Evolutionary conservation across 768 basidiomycete species (phyloP).

Genomic region (Dendrothele bispora): DNA sequence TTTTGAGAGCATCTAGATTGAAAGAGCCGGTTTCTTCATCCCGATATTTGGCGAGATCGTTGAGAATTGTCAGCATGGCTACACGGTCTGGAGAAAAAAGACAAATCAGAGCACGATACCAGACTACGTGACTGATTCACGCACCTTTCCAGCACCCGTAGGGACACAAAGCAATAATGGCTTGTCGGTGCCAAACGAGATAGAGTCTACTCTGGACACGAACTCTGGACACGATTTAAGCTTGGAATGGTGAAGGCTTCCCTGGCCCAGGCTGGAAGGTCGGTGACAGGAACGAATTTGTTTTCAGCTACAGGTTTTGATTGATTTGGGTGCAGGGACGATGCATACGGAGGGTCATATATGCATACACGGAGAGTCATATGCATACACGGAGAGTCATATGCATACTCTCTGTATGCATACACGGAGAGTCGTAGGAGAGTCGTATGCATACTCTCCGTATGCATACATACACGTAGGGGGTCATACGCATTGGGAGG

Average conservation of each 20-base stretch:
- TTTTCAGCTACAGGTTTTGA: conserved; percentile 57
- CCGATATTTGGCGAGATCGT: conserved; percentile 87
- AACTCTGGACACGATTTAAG: conserved; percentile 92
- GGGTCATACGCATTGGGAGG: too few relatives aligned
- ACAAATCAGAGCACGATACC: conserved; percentile 15
- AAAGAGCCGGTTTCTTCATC: too few relatives aligned
- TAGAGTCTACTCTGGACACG: conserved; percentile 85
- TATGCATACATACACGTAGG: too few relatives aligned
- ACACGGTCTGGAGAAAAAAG: conserved; percentile 73
- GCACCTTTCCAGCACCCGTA: conserved; percentile 96
- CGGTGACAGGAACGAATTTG: conserved; percentile 70
- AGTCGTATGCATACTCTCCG: too few relatives aligned
- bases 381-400: too few relatives aligned
- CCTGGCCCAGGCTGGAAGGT: conserved; percentile 83
- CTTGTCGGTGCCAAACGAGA: conserved; percentile 94
- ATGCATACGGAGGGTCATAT: too few relatives aligned
- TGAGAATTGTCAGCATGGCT: conserved; percentile 92
- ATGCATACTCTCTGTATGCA: too few relatives aligned
- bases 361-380: too few relatives aligned
- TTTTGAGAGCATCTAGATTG: conserved; percentile 92
- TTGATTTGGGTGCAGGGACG: too few relatives aligned
- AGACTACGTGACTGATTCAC: conserved; percentile 17
- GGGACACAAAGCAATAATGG: conserved; percentile 96
- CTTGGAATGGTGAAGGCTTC: conserved; percentile 83
- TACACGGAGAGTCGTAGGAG: too few relatives aligned